Base-by-base conservation (phyloP, 2,329 filamentous ascomycete genomes). In the Didymella keratinophila region DNA sequence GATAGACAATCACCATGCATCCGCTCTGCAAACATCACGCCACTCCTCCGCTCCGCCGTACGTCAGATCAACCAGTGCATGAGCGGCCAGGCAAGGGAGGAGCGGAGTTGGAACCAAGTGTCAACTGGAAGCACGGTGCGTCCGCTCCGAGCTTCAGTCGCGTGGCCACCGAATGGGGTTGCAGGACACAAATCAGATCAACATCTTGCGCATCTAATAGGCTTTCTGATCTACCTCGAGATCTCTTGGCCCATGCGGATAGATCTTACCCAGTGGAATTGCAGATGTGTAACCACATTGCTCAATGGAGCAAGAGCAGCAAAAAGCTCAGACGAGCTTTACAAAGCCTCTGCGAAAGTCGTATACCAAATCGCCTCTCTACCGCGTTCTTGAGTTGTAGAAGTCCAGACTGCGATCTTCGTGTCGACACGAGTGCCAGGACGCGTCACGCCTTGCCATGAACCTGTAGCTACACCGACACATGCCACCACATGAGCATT, bases 21-120 rank as follows among this genome's bases (percentile, higher is more conserved):
- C 56, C 56, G 50, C 27, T 46, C 49, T 39, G 56, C 36, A 12
- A 45, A 58, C 25, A 49, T 53, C 56, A 58, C 49, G 49, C 56
- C 49, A 58, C 56, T 37, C 36, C 12, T 36, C 55, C 48, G 43
- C 45, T 49, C 32, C 56, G 44, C 49, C n/a, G 14, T 4, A 4
- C 36, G 21, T 54, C 39, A 53, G 25, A 14, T 25, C 25, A 32
- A 34, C 39, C 21, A 39, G 25, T 3, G 9, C 11, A 14, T 39
- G 5, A 45, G 16, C 32, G 12, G 11, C 25, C 44, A 53, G 44
- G 50, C 30, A 58, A 46, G 50, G 39, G 45, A n/a, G 50, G 30
- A 45, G 49, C 25, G 49, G 39, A 21, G 44, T 16, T 16, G 9
- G 3, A 21, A 43, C 11, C 16, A 18, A 20, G 9, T 20, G 8